phyloP scores from a whole-genome alignment of 2,329 filamentous ascomycete genomes.

The Mariannaea elegans region DNA sequence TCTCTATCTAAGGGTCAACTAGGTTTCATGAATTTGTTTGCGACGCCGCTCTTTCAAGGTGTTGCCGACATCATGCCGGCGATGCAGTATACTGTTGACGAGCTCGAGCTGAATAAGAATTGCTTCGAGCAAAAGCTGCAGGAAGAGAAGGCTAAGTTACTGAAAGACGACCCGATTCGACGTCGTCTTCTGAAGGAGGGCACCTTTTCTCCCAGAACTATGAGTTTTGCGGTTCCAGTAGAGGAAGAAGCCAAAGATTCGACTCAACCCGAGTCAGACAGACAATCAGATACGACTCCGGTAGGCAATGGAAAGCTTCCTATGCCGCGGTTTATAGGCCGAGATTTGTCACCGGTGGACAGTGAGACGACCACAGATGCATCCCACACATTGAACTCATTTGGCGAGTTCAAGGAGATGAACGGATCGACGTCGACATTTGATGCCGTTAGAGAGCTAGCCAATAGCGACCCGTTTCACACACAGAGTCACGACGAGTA shows the following conservation, averaged over 20 bases:
- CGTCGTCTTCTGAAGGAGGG: slow-evolving; percentile 50
- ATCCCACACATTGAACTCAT: slow-evolving; percentile 31
- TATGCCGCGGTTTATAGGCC: slow-evolving; percentile 36
- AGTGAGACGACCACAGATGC: slow-evolving; percentile 42
- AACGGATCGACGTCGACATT: slow-evolving; percentile 57
- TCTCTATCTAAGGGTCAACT: slow-evolving; percentile 90
- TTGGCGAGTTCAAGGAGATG: slow-evolving; percentile 50
- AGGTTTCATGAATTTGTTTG: slow-evolving; percentile 96
- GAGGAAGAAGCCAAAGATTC: slow-evolving; percentile 38
- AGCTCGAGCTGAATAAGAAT: slow-evolving; percentile 79
- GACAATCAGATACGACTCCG: slow-evolving; percentile 30
- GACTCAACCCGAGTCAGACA: slow-evolving; percentile 29
- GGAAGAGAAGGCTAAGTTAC: slow-evolving; percentile 64
- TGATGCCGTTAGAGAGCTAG: slow-evolving; percentile 57
- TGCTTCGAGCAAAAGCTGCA: slow-evolving; percentile 76
- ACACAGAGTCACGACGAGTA: slow-evolving; percentile 43
- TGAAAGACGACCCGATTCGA: slow-evolving; percentile 49
- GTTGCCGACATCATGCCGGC: slow-evolving; percentile 86
- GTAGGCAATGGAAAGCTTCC: slow-evolving; percentile 34
- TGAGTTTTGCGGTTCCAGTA: slow-evolving; percentile 49
- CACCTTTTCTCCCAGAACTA: slow-evolving; percentile 55
- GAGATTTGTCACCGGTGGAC: slow-evolving; percentile 39
- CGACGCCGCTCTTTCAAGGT: slow-evolving; percentile 88
- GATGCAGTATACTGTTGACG: slow-evolving; percentile 84
- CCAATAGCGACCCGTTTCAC: slow-evolving; percentile 60